A percentile compares a stretch with the other conserved stretches of the same genome.
phyloP scores from a whole-genome alignment of 1,284 basidiomycete species.

The Trametes polyzona region DNA sequence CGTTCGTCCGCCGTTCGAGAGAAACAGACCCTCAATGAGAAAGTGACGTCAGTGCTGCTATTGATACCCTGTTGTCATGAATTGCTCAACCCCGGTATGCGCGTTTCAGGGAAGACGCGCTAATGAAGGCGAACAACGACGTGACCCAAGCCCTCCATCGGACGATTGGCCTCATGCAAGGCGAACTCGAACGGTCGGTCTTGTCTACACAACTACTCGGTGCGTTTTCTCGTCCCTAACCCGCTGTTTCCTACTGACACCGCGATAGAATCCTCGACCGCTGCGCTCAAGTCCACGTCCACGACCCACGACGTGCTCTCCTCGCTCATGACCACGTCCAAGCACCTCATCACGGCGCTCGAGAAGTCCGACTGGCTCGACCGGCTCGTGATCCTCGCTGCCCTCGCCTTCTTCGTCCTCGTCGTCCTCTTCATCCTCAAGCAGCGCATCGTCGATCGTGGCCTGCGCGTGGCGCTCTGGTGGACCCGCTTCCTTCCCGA shows the following conservation, averaged over 20 bases:
- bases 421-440: constrained; percentile 87
- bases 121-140: constrained; percentile 87
- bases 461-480: constrained; percentile 73
- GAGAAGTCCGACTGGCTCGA: constrained; percentile 93
- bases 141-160: constrained; percentile 87
- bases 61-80: too few relatives aligned
- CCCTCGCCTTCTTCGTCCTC: constrained; percentile 82
- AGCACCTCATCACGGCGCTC: constrained; percentile 82
- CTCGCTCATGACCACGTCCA: constrained; percentile 76
- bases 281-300: constrained; percentile 75
- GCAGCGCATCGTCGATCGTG: constrained; percentile 79
- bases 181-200: constrained; percentile 88
- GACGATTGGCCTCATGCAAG: constrained; percentile 86
- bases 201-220: constrained; percentile 86
- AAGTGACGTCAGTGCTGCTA: constrained; percentile 58
- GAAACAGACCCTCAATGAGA: constrained; percentile 53
- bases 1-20: constrained; percentile 50
- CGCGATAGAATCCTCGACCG: constrained; percentile 75
- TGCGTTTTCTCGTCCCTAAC: constrained; percentile 38
- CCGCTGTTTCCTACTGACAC: neutral
- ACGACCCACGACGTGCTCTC: constrained; percentile 80
- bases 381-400: constrained; percentile 79
- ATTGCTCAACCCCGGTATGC: too few relatives aligned
- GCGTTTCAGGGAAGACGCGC: constrained; percentile 77
- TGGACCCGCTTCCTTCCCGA: constrained; percentile 75